These are phyloP conservation scores for Schizophyllum commune DNA, from an alignment of 1,284 basidiomycete species.

Conservation along the genomic window DNA sequence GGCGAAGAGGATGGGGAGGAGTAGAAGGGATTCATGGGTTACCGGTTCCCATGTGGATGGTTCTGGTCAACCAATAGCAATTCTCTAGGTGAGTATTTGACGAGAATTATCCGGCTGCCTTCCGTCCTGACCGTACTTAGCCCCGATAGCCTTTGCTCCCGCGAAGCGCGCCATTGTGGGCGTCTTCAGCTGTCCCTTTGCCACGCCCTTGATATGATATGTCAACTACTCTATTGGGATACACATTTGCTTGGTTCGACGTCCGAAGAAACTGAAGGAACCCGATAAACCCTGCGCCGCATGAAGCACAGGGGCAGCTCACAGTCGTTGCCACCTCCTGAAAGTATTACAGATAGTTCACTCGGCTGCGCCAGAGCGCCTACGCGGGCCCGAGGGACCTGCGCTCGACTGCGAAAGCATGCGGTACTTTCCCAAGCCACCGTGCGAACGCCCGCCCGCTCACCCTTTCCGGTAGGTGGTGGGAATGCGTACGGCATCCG, in stretches of 20 bases:
- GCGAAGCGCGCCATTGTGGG: neutral
- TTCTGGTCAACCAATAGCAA: neutral
- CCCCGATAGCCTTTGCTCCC: no score
- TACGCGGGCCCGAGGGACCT: neutral
- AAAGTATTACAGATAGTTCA: neutral
- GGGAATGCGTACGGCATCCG: neutral
- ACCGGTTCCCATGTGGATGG: neutral
- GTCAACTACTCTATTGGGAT: neutral
- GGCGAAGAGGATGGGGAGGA: constrained; percentile 19
- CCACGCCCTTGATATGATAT: neutral
- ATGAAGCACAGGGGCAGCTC: no score
- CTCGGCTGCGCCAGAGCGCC: no score
- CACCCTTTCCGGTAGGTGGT: neutral
- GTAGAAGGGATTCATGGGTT: constrained; percentile 11
- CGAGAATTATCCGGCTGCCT: neutral
- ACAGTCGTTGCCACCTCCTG: no score
- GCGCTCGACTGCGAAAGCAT: neutral
- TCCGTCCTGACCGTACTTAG: no score
- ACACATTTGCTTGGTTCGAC: neutral
- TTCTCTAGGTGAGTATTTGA: neutral
- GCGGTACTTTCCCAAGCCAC: neutral
- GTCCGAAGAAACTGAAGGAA: neutral
- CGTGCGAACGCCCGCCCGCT: neutral
- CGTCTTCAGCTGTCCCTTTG: neutral
- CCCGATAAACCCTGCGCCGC: neutral